Conservation (phyloP, 768 basidiomycete species). For the Tulasnella sp. region DNA sequence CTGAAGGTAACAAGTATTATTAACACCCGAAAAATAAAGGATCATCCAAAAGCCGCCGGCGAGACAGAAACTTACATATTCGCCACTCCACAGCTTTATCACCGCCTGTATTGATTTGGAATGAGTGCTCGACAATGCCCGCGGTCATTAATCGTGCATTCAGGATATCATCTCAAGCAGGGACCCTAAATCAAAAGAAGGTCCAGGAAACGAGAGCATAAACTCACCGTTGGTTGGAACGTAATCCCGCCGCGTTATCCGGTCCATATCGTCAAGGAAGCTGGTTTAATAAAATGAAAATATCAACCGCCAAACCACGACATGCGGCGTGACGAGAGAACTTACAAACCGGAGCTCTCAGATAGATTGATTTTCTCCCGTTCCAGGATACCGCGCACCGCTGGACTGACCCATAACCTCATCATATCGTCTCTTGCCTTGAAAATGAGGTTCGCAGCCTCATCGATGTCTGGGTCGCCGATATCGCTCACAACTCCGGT, state of each 20-base stretch:
- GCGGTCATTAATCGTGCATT: slow-evolving; percentile 23
- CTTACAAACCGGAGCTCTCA: slow-evolving; percentile 21
- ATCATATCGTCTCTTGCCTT: slow-evolving; percentile 17
- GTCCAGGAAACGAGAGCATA: not conserved
- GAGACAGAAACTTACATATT: slow-evolving; percentile 12
- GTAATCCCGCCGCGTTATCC: slow-evolving; percentile 13
- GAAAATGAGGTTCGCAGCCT: slow-evolving; percentile 5
- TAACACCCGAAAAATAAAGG: not conserved
- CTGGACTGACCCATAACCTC: slow-evolving; percentile 10
- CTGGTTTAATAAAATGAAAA: not conserved
- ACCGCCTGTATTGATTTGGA: not conserved
- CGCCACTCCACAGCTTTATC: slow-evolving; percentile 14
- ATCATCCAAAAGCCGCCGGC: not conserved
- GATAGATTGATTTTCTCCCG: slow-evolving; percentile 7
- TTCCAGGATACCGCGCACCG: slow-evolving; percentile 10
- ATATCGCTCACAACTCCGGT: not conserved
- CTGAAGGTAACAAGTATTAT: slow-evolving; percentile 9
- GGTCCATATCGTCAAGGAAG: slow-evolving; percentile 22
- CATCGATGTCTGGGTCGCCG: not conserved
- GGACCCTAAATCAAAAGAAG: not conserved
- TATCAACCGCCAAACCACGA: not conserved
- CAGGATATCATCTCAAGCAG: slow-evolving; percentile 20
- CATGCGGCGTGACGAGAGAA: not conserved
- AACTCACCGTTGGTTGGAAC: slow-evolving; percentile 19
- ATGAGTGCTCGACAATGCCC: slow-evolving; percentile 19